Evolutionary conservation across 306 rosid genomes (phyloP).

Genomic region (Leucaena leucocephala): DNA sequence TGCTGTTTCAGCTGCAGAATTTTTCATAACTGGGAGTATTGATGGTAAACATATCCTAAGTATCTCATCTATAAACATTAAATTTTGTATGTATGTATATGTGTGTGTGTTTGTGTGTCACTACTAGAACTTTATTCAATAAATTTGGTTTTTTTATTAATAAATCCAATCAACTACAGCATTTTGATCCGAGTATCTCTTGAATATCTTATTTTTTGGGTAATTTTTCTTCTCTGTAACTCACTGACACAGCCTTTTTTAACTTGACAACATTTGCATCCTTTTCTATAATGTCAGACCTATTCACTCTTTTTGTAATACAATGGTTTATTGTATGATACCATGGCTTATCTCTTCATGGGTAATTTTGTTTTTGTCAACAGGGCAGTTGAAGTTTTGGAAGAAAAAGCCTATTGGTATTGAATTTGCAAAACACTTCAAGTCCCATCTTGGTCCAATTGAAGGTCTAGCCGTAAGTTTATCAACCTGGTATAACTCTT

Average conservation of each 20-base stretch:
- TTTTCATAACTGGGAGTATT: slow-evolving; percentile 86
- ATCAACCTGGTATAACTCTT: slow-evolving; percentile 30
- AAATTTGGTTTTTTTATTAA: slow-evolving; percentile 9
- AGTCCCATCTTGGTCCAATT: slow-evolving; percentile 97
- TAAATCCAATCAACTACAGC: slow-evolving; percentile 9
- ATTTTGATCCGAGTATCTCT: background rate
- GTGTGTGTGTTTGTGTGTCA: background rate
- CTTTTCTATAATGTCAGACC: slow-evolving; percentile 13
- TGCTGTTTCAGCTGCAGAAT: slow-evolving; percentile 86
- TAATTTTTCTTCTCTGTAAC: slow-evolving; percentile 10
- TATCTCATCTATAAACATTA: slow-evolving; percentile 6
- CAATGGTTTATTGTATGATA: background rate
- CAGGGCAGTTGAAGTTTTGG: slow-evolving; percentile 99
- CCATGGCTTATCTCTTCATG: slow-evolving; percentile 19
- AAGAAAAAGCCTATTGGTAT: slow-evolving; percentile 87
- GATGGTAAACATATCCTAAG: slow-evolving; percentile 59
- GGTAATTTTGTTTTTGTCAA: slow-evolving; percentile 20
- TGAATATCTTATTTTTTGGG: background rate
- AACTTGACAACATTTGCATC: background rate
- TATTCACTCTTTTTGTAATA: slow-evolving; percentile 4
- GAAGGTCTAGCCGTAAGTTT: slow-evolving; percentile 91
- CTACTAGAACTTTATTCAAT: background rate
- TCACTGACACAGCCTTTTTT: background rate
- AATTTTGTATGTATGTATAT: background rate
- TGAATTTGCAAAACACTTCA: slow-evolving; percentile 96